Conservation (phyloP, 768 basidiomycete species). For the Pilatotrama ljubarskyi region DNA sequence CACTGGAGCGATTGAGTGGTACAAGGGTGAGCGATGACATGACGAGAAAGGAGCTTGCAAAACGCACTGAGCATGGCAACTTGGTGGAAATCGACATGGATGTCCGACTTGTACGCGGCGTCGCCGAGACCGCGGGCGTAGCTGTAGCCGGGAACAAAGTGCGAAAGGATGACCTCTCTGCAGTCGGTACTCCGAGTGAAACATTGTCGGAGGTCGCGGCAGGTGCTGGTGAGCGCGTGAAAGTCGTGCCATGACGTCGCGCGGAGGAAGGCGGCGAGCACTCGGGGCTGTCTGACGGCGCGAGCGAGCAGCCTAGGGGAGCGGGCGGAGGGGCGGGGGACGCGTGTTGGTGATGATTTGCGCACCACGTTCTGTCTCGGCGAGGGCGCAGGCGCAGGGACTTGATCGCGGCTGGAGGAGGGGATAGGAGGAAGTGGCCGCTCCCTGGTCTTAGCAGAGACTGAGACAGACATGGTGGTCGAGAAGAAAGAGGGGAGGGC, state of each 20-base stretch:
- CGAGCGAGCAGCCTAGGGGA: neutral
- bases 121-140: slow-evolving; percentile 44
- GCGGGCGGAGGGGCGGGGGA: slow-evolving; percentile 8
- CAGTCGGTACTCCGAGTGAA: slow-evolving; percentile 33
- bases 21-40: slow-evolving; percentile 10
- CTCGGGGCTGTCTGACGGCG: slow-evolving; percentile 17
- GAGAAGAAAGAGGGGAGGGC: neutral
- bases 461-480: slow-evolving; percentile 16
- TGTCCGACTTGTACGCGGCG: slow-evolving; percentile 40
- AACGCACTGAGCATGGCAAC: slow-evolving; percentile 66
- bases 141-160: slow-evolving; percentile 60
- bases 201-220: slow-evolving; percentile 35
- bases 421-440: slow-evolving; percentile 27
- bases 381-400: neutral
- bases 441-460: slow-evolving; percentile 9
- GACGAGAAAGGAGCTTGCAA: slow-evolving; percentile 12
- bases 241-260: slow-evolving; percentile 42
- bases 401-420: neutral
- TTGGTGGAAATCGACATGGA: slow-evolving; percentile 58
- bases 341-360: neutral
- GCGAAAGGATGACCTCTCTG: slow-evolving; percentile 42
- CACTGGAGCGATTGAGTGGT: slow-evolving; percentile 40
- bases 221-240: slow-evolving; percentile 39
- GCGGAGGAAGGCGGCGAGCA: slow-evolving; percentile 33
- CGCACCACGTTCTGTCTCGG: neutral